These are phyloP conservation scores for Thelephora ganbajun DNA, from an alignment of 768 basidiomycete genomes.

Conservation along the genomic window DNA sequence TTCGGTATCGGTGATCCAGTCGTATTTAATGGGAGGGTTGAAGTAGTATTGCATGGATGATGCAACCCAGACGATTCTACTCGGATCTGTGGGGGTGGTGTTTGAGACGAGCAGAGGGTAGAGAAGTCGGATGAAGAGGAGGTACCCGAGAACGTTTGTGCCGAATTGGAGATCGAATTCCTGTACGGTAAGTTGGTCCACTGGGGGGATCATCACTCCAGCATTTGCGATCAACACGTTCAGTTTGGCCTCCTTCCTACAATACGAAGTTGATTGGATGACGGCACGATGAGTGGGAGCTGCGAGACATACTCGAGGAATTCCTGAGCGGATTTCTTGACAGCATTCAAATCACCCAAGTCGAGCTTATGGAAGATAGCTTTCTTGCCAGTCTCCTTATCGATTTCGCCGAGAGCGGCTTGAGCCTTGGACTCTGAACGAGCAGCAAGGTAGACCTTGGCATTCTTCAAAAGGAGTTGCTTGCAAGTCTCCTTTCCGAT, in stretches of 20 bases:
- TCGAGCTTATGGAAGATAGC: conserved; percentile 12
- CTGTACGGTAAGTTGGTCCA: conserved; percentile 8
- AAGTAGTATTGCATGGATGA: not conserved
- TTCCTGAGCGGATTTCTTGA: conserved; percentile 6
- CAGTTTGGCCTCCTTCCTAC: conserved; percentile 6
- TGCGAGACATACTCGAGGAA: conserved; percentile 1
- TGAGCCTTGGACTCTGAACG: conserved; percentile 9
- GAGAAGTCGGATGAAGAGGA: conserved; percentile 4
- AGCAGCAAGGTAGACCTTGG: conserved; percentile 17
- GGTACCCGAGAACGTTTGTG: conserved; percentile 6
- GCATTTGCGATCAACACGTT: conserved; percentile 11
- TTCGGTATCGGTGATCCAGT: conserved; percentile 6
- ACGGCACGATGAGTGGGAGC: not conserved
- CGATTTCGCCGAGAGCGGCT: conserved; percentile 9
- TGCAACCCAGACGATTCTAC: not conserved
- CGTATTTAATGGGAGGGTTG: conserved; percentile 6
- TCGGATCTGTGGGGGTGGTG: not conserved
- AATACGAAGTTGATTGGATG: not conserved
- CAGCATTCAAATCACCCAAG: conserved; percentile 8
- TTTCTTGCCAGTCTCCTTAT: conserved; percentile 9
- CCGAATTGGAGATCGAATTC: conserved; percentile 12
- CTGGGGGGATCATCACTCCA: conserved; percentile 7
- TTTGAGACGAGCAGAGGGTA: conserved; percentile 1
- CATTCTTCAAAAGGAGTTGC: conserved; percentile 12
- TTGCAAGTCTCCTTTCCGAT: conserved; percentile 1